These are phyloP conservation scores for Crucihimalaya himalaica DNA, from an alignment of 345 rosid genomes.

Conservation along the genomic window DNA sequence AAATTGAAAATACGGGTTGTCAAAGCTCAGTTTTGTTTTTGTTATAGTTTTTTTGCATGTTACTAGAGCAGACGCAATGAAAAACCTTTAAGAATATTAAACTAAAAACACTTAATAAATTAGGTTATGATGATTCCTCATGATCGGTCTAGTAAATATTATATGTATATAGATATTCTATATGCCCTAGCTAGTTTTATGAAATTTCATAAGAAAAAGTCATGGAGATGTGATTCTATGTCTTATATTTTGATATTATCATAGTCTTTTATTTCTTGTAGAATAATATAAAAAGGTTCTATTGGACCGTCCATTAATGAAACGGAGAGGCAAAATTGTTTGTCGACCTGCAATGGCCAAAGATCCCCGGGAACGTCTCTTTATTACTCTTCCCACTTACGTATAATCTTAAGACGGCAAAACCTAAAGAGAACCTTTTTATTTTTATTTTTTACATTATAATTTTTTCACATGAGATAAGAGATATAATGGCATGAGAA, in stretches of 20 bases:
- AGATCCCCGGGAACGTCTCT: constrained; percentile 23
- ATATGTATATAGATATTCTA: constrained; percentile 20
- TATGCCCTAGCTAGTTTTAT: constrained; percentile 10
- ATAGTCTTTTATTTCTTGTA: neutral
- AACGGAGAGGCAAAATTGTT: constrained; percentile 44
- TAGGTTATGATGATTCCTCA: constrained; percentile 14
- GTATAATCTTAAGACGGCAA: constrained; percentile 13
- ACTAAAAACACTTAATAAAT: neutral
- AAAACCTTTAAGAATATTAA: too few species aligned
- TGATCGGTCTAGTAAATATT: constrained; percentile 7
- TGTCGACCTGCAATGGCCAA: constrained; percentile 42
- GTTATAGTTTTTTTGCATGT: neutral
- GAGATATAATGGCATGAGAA: constrained; percentile 35
- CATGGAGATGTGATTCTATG: constrained; percentile 33
- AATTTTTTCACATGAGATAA: constrained; percentile 33
- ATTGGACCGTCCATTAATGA: constrained; percentile 43
- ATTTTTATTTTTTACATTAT: neutral
- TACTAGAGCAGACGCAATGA: neutral
- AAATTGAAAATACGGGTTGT: too few species aligned
- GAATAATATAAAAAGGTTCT: constrained; percentile 29
- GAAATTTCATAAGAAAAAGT: neutral
- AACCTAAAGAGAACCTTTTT: neutral
- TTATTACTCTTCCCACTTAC: constrained; percentile 34
- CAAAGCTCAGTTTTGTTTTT: neutral
- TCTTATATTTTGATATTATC: constrained; percentile 26